Evolutionary conservation across 2,329 filamentous ascomycete genomes (phyloP).

Genomic region (Harringtonia aguacate): DNA sequence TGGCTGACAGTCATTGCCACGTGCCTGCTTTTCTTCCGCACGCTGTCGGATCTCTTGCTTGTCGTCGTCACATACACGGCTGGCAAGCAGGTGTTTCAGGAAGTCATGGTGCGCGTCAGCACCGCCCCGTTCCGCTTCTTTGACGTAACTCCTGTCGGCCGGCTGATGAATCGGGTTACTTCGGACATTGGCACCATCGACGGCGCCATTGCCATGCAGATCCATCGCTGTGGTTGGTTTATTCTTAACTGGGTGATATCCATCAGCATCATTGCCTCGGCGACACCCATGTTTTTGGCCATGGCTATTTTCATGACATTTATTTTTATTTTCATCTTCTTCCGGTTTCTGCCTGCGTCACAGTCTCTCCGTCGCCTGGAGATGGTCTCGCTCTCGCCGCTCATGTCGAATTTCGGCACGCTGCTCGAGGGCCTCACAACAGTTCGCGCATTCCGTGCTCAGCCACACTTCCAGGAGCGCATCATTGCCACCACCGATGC

Average conservation of each 20-base stretch:
- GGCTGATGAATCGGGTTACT: conserved; percentile 85
- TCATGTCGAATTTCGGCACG: conserved; percentile 89
- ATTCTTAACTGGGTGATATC: conserved; percentile 62
- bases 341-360: conserved; percentile 69
- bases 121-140: conserved; percentile 82
- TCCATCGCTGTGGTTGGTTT: conserved; percentile 61
- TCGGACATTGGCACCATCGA: conserved; percentile 86
- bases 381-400: conserved; percentile 77
- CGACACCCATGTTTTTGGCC: conserved; percentile 65
- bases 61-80: conserved; percentile 72
- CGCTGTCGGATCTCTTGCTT: conserved; percentile 55
- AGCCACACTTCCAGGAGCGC: conserved; percentile 67
- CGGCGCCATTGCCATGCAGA: conserved; percentile 67
- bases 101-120: conserved; percentile 63
- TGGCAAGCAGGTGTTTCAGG: conserved; percentile 62
- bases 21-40: conserved; percentile 46
- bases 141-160: conserved; percentile 78
- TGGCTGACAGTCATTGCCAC: conserved; percentile 58
- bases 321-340: conserved; percentile 63
- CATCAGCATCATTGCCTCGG: conserved; percentile 65
- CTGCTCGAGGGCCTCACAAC: conserved; percentile 78
- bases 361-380: conserved; percentile 76
- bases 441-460: conserved; percentile 71
- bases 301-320: conserved; percentile 59
- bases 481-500: conserved; percentile 75